Conservation (phyloP, 208 protist species). For the Hexamita inflata region DNA sequence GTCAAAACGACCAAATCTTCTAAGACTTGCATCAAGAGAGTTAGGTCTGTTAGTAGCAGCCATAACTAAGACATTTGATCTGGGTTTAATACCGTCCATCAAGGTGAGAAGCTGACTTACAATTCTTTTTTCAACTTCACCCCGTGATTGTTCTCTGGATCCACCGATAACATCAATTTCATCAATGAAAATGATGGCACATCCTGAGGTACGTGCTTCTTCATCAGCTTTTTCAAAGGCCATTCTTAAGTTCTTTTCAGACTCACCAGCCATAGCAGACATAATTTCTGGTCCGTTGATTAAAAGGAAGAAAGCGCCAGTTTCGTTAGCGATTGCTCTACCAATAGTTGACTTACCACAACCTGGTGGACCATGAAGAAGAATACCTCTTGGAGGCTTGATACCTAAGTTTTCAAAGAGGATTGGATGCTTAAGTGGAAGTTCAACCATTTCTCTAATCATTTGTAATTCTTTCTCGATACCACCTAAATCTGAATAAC, state of each 20-base stretch:
- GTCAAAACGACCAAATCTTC: constrained; percentile 98
- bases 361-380: constrained; percentile 42
- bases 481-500: constrained; percentile 71
- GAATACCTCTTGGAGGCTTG: constrained; percentile 39
- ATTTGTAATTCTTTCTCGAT: constrained; percentile 35
- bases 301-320: constrained; percentile 92
- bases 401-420: constrained; percentile 40
- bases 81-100: constrained; percentile 97
- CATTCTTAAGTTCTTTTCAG: constrained; percentile 92
- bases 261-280: constrained; percentile 98
- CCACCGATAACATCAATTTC: constrained; percentile 99
- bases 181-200: constrained; percentile 99
- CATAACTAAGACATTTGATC: constrained; percentile 95
- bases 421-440: constrained; percentile 37
- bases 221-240: constrained; percentile 98
- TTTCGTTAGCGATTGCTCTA: constrained; percentile 44
- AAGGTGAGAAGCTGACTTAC: constrained; percentile 99
- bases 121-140: constrained; percentile 98
- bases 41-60: constrained; percentile 99
- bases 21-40: constrained; percentile 90
- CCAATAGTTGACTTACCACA: constrained; percentile 47
- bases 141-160: constrained; percentile 95
- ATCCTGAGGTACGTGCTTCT: constrained; percentile 63
- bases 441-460: constrained; percentile 45
- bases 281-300: constrained; percentile 99